Evolutionary conservation across 257 asterid species (phyloP).

Genomic region (Petunia secreta): DNA sequence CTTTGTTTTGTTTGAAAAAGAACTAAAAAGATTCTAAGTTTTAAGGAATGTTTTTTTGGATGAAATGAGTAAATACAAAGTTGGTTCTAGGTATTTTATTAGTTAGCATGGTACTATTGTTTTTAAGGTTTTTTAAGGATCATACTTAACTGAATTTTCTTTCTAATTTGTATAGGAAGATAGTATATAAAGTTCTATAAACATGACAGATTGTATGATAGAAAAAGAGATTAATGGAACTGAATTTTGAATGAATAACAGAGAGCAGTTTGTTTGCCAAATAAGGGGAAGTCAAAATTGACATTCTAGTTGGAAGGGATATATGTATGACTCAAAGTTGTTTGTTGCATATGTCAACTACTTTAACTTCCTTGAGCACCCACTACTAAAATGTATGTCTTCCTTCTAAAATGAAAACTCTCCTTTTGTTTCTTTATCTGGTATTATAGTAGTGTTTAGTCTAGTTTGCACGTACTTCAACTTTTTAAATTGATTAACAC

Average conservation of each 20-base stretch:
- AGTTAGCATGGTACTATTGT: conserved; percentile 7
- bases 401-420: not conserved
- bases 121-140: not conserved
- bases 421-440: not conserved
- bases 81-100: not conserved
- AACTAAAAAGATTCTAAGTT: conserved; percentile 3
- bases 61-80: not conserved
- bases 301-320: conserved; percentile 4
- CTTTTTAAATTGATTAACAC: no score
- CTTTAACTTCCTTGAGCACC: not conserved
- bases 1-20: not conserved
- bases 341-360: conserved; percentile 10
- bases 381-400: not conserved
- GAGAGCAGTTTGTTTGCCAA: not conserved
- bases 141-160: not conserved
- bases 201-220: not conserved
- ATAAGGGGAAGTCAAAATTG: not conserved
- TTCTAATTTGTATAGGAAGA: not conserved
- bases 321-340: conserved; percentile 8
- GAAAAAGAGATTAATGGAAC: not conserved
- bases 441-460: no score
- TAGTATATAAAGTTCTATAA: not conserved
- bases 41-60: not conserved
- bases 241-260: not conserved
- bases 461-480: no score